Percentiles rank a stretch among this genome's conserved stretches.
These are phyloP conservation scores for Nakazawaea siamensis DNA, from an alignment of 805 yeast genomes.

Conservation along the genomic window DNA sequence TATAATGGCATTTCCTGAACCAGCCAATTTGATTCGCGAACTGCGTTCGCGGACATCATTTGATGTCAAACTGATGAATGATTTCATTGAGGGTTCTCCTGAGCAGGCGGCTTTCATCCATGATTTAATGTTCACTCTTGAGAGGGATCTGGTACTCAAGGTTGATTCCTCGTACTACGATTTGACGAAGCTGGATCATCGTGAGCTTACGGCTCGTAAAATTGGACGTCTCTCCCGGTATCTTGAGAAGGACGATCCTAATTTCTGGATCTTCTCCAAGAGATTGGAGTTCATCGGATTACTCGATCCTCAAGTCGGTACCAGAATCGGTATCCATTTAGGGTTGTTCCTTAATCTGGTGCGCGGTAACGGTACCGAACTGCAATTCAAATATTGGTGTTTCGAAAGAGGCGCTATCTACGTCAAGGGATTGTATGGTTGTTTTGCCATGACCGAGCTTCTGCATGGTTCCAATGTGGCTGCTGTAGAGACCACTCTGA, in stretches of 20 bases:
- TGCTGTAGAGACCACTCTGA: slow-evolving; percentile 87
- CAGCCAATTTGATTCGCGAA: slow-evolving; percentile 26
- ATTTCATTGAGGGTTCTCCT: slow-evolving; percentile 44
- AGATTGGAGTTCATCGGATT: slow-evolving; percentile 52
- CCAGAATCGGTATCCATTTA: slow-evolving; percentile 81
- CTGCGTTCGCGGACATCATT: slow-evolving; percentile 40
- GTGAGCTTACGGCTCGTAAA: slow-evolving; percentile 52
- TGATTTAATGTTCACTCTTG: slow-evolving; percentile 45
- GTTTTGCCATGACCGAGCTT: slow-evolving; percentile 89
- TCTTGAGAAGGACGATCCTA: slow-evolving; percentile 36
- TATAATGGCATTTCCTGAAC: too few species aligned
- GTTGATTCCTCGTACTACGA: slow-evolving; percentile 52
- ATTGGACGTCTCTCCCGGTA: slow-evolving; percentile 55
- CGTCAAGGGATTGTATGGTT: slow-evolving; percentile 65
- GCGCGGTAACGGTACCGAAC: slow-evolving; percentile 81
- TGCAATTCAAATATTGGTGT: slow-evolving; percentile 81
- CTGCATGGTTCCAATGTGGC: slow-evolving; percentile 95
- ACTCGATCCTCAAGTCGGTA: slow-evolving; percentile 72
- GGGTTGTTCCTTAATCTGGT: slow-evolving; percentile 79
- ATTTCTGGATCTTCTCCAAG: slow-evolving; percentile 41
- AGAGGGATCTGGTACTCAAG: slow-evolving; percentile 58
- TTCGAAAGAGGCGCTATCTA: slow-evolving; percentile 53
- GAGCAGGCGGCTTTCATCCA: slow-evolving; percentile 39
- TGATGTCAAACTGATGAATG: slow-evolving; percentile 38
- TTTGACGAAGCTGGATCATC: slow-evolving; percentile 42